These are phyloP conservation scores for Verticillium albo-atrum DNA, from an alignment of 2,329 filamentous ascomycete genomes.

Conservation along the genomic window DNA sequence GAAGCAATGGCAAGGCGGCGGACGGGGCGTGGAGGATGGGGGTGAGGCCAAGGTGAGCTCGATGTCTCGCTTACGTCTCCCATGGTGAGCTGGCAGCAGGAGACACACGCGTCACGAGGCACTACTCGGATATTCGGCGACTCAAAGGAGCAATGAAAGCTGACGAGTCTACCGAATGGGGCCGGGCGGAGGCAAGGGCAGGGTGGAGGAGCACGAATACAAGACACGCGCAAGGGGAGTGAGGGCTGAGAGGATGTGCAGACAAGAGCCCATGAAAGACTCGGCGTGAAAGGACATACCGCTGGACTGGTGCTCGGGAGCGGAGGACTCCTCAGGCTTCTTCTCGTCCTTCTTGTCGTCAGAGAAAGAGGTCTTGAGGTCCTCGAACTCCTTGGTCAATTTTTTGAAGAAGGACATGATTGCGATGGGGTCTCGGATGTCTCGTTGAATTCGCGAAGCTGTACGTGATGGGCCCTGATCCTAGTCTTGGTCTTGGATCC, in stretches of 20 bases:
- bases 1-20: not conserved
- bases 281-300: not conserved
- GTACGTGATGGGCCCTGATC: not conserved
- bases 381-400: conserved; percentile 38
- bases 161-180: not conserved
- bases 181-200: not conserved
- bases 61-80: not conserved
- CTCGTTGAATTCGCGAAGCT: not conserved
- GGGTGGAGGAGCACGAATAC: not conserved
- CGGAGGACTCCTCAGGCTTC: conserved; percentile 1
- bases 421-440: not conserved
- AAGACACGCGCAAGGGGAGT: not conserved
- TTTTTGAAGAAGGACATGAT: conserved; percentile 42
- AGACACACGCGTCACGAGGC: too few species aligned
- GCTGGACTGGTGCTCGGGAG: not conserved
- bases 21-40: too few species aligned
- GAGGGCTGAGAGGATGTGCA: not conserved
- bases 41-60: not conserved
- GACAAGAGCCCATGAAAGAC: not conserved
- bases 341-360: conserved; percentile 26
- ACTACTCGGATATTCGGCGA: too few species aligned
- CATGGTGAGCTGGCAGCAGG: not conserved
- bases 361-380: conserved; percentile 36
- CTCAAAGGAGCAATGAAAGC: not conserved
- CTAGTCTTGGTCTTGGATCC: not conserved